Evolutionary conservation across 2,329 filamentous ascomycete species (phyloP).

Genomic region (Fusarium torreyae): DNA sequence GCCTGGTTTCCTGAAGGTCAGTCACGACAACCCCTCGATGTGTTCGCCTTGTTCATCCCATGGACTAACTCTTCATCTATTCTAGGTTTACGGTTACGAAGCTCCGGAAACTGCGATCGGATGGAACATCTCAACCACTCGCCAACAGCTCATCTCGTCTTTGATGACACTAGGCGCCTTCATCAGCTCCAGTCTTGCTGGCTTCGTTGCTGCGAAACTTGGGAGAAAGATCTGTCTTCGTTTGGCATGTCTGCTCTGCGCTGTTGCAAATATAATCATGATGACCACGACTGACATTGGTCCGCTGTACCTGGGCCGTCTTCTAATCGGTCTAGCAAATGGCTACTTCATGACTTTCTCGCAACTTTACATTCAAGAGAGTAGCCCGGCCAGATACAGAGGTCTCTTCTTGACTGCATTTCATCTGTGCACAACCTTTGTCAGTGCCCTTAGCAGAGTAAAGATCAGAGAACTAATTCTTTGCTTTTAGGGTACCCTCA

Average conservation of each 20-base stretch:
- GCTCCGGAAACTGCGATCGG: constrained; percentile 43
- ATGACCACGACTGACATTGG: constrained; percentile 43
- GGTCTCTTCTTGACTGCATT: constrained; percentile 44
- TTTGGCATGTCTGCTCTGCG: constrained; percentile 43
- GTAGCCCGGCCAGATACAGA: constrained; percentile 43
- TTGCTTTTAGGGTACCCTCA: constrained; percentile 30
- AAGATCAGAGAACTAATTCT: not conserved
- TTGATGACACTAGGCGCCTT: constrained; percentile 47
- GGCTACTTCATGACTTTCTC: constrained; percentile 48
- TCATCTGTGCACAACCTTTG: constrained; percentile 43
- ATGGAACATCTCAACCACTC: constrained; percentile 45
- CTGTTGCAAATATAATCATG: constrained; percentile 44
- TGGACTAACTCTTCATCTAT: not conserved
- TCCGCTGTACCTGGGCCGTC: constrained; percentile 32
- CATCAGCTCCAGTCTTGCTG: constrained; percentile 44
- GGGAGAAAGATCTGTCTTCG: constrained; percentile 39
- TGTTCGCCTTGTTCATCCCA: too few relatives aligned
- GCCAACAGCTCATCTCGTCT: constrained; percentile 44
- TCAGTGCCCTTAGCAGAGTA: constrained; percentile 12
- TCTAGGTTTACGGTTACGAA: constrained; percentile 41
- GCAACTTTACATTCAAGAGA: constrained; percentile 45
- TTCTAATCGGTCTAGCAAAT: constrained; percentile 43
- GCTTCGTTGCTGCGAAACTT: constrained; percentile 33
- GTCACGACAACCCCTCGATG: not conserved
- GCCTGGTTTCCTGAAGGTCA: constrained; percentile 43